Conservation (phyloP, 2,329 filamentous ascomycete genomes). For the Penicillium concentricum region DNA sequence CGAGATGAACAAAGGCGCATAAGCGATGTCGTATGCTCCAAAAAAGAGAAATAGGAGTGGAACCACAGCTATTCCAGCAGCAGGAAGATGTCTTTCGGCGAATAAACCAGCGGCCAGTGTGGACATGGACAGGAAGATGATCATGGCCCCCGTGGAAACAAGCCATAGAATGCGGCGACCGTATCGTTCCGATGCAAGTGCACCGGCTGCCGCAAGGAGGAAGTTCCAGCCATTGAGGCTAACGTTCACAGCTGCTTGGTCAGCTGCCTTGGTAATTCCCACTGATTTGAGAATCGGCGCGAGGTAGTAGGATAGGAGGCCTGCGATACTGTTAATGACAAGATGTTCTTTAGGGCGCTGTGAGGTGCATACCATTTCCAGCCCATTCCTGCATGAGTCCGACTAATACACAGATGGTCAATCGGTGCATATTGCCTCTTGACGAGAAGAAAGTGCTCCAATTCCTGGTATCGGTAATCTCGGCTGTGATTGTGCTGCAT, state of each 20-base stretch:
- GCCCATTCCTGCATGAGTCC: constrained; percentile 24
- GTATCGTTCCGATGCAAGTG: constrained; percentile 23
- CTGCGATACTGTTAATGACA: constrained; percentile 7
- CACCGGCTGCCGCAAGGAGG: constrained; percentile 19
- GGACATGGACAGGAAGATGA: constrained; percentile 24
- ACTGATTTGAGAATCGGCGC: constrained; percentile 37
- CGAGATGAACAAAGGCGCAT: constrained; percentile 27
- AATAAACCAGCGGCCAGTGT: constrained; percentile 24
- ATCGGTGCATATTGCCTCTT: constrained; percentile 15
- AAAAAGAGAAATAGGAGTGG: constrained; percentile 38
- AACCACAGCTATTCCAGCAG: constrained; percentile 33
- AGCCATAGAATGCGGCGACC: constrained; percentile 25
- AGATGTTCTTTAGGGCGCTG: no score
- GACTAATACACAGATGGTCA: constrained; percentile 18
- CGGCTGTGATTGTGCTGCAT: constrained; percentile 16
- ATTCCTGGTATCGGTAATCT: constrained; percentile 8
- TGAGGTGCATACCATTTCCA: constrained; percentile 17
- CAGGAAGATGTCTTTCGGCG: constrained; percentile 20
- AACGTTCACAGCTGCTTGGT: constrained; percentile 28
- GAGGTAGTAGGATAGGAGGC: constrained; percentile 37
- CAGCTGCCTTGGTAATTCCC: constrained; percentile 25
- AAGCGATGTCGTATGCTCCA: constrained; percentile 32
- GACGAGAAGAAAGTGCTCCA: constrained; percentile 21
- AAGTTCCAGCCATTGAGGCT: constrained; percentile 26
- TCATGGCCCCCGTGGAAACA: constrained; percentile 19